Base-by-base conservation (phyloP, 2,329 filamentous ascomycete species). In the Neonectria coccinea region DNA sequence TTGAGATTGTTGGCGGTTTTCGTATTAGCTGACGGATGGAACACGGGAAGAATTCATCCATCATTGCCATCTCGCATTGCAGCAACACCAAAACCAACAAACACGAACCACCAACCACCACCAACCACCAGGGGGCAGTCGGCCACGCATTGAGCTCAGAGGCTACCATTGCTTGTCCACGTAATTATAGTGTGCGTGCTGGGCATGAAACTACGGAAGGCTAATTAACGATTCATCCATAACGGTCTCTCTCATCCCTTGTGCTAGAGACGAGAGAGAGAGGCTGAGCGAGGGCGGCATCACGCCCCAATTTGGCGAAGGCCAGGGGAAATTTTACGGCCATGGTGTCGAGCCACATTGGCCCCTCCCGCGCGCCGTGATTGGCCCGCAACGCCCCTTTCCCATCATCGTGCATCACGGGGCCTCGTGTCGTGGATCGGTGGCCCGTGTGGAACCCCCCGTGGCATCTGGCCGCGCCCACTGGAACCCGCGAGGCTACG, bases 351-450 rank as follows among this genome's bases (percentile, higher is more conserved):
- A 73, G 71, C 71, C 71, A 73, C 68, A 72, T 59, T 48, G 27
- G 69, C 70, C 63, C 70, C 70, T 67, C 66, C 29, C 53, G 31
- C 31, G 31, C 45, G 29, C 41, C 50, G 55, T 68, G 64, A 71
- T 73, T 73, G 71, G 68, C 64, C 53, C 22, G 22, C 25, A 4
- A 16, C 22, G 25, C 22, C 63, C 70, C 70, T 70, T 69, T 73
- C 71, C 66, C 70, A 53, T 41, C 29, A 45, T 57, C 55, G 64
- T 64, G 16, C 60, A 69, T 68, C 65, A 69, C 65, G 65, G 60
- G 71, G 62, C 65, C 67, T 73, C 71, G 71, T 73, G 70, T 70
- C 65, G 60, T 63, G 70, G 65, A 71, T 73, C 70, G 60, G 65
- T 63, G 58, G 62, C 59, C 58, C 62, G 68, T 64, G 62, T 69